Base-by-base conservation (phyloP, 306 rosid species). In the Sechiopsis laciniata region DNA sequence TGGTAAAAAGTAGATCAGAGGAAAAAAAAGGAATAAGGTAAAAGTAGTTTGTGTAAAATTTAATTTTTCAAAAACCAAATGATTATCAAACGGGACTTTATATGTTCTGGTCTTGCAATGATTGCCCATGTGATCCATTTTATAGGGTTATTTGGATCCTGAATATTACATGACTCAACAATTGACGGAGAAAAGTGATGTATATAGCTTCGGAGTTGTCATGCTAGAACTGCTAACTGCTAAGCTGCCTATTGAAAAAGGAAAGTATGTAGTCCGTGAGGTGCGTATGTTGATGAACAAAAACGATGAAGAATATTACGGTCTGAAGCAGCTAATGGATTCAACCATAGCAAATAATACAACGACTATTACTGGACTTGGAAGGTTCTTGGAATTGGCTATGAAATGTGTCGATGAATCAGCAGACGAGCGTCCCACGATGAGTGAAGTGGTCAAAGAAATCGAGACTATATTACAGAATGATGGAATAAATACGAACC, bases 81-180 rank as follows among this genome's bases (percentile, higher is more conserved):
- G 9, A 7, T 6, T 6, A 40, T 40, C 46, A 10, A 45, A 45
- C 50, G 50, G 3, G 2, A 11, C 15, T 4, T 59, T 12, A 40
- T 40, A 40, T 7, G 6, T 40, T 40, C 6, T 40, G 0, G 0
- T 40, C 8, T 7, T 40, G 46, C 6, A 40, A 40, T 26, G 67
- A 8, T 51, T 10, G 45, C 0, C 54, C 11, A 16, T 70, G 57
- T 21, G 20, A 51, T 54, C 29, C n/a, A 53, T 52, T 52, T 20
- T 82, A 80, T 86, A 94, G 98, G 99, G 99, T 10, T 94, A 94
- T 78, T 65, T 94, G 37, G 99, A 94, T 82, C 99, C 97, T 2
- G 95, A 94, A 81, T 94, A 94, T 68, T 94, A 94, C 86, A 83
- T 89, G 96, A 94, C 96, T 20, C 96, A 94, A 62, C 97, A 94